Base-by-base conservation (phyloP, 371 early-diverging fungal genomes). In the Mucor indicus region DNA sequence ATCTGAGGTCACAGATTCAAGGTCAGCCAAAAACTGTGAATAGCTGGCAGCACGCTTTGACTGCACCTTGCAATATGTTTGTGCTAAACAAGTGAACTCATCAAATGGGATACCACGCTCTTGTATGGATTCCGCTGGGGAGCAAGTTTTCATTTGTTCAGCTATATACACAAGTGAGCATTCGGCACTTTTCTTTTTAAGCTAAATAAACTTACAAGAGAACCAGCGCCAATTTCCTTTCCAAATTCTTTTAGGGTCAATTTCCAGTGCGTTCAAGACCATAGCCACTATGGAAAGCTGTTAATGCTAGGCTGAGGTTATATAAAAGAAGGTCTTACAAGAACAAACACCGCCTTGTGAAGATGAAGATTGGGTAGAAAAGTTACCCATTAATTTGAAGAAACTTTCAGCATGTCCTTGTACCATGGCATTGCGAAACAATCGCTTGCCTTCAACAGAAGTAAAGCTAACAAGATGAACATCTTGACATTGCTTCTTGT, bases 171-270 rank as follows among this genome's bases (percentile, higher is more conserved):
- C n/a, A 50, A n/a, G n/a, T n/a, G n/a, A n/a, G n/a, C n/a, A n/a
- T n/a, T n/a, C n/a, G n/a, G n/a, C n/a, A n/a, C n/a, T n/a, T n/a
- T n/a, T n/a, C n/a, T n/a, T n/a, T n/a, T n/a, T n/a, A n/a, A n/a
- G n/a, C n/a, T n/a, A n/a, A n/a, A n/a, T n/a, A n/a, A 17, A 45
- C 53, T 51, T 59, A 50, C 62, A 49, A 33, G 69, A 69, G 48
- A 65, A 77, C 91, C 90, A 95, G 24, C 95, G 73, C 94, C 94
- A 93, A 15, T 87, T 87, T 9, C 96, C 94, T 67, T 95, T 93
- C 94, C 96, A 93, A 12, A 69, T 76, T 39, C 84, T 77, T 25
- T 88, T 81, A 2, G 94, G 94, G 50, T 93, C 93, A n/a, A 95
- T 86, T 58, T 91, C 91, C 25, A 95, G 73, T 6, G 93, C 90